Evolutionary conservation across 345 rosid species (phyloP), one percentile per base, ranked within the genome.

Genomic region (Citrus medica): DNA sequence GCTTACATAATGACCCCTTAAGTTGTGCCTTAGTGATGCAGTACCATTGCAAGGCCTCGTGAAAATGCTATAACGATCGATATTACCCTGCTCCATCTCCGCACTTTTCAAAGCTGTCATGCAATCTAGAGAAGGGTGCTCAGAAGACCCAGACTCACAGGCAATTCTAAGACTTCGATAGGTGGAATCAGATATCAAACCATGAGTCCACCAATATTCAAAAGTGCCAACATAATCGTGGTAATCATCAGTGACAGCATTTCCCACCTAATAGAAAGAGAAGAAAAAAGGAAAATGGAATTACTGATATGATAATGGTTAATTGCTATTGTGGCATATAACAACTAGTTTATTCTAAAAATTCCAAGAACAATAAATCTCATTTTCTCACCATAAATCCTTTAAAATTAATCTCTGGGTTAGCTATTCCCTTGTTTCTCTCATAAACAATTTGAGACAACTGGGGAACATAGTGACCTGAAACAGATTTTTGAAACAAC

Each of bases 391-490:
- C 99, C 90, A 96, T 70, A 87, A 96, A 96, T 71, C 99, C 99
- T 84, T 92, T 96, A 48, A 96, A 92, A 84, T 96, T 94, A 62
- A 94, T 92, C 32, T 66, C 86, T 8, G 99, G 93, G 76, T 90
- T 85, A 53, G 79, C 83, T 69, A 91, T 79, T 28, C 93, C 90
- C 75, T 86, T 92, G 84, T 92, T 90, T 77, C 81, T 90, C 84
- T 85, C 80, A 33, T 88, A 80, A 51, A 96, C 92, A 82, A 96
- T 79, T 80, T 92, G 92, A 63, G 99, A 96, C 82, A 96, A 71
- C 82, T 96, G 98, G 79, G 99, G 99, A 83, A 96, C 98, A 85
- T 92, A 96, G 73, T 96, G 99, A 74, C 99, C 98, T 93, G 89
- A 75, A 79, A 81, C 24, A 35, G 35, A 75, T 38, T 62, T 63